phyloP scores from a whole-genome alignment of 805 yeast species.

The Kodamaea kaohsiungensis region DNA sequence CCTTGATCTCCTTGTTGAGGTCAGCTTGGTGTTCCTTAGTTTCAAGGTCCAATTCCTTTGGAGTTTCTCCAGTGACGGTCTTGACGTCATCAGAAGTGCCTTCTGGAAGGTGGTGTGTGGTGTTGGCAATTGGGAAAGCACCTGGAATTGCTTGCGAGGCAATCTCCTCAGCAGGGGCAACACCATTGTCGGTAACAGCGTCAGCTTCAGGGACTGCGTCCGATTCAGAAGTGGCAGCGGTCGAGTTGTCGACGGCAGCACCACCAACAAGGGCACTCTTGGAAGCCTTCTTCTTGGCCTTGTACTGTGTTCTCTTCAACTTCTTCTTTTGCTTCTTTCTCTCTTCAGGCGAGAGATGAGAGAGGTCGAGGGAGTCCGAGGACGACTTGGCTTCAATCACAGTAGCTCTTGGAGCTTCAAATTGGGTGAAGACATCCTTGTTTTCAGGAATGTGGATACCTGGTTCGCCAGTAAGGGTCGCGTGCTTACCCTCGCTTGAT shows the following conservation, averaged over 20 bases:
- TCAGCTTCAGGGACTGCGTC: conserved; percentile 10
- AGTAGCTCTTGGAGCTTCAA: conserved; percentile 37
- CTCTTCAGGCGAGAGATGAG: conserved; percentile 24
- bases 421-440: conserved; percentile 65
- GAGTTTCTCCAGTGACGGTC: conserved; percentile 6
- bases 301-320: conserved; percentile 44
- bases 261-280: conserved; percentile 13
- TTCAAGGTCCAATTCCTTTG: not conserved
- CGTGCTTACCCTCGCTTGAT: conserved; percentile 41
- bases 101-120: conserved; percentile 7
- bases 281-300: conserved; percentile 37
- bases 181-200: conserved; percentile 10
- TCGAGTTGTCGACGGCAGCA: conserved; percentile 5
- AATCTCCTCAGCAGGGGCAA: conserved; percentile 9
- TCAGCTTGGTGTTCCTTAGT: conserved; percentile 3
- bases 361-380: conserved; percentile 37
- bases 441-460: conserved; percentile 69
- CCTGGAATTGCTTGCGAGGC: conserved; percentile 7
- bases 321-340: conserved; percentile 45
- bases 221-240: conserved; percentile 11
- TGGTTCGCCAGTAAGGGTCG: conserved; percentile 61
- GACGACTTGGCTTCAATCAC: conserved; percentile 52
- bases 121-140: conserved; percentile 7
- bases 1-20: conserved; percentile 8
- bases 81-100: conserved; percentile 6